phyloP scores from a whole-genome alignment of 176 grass and related monocot species.

The Rhynchospora tenuis region DNA sequence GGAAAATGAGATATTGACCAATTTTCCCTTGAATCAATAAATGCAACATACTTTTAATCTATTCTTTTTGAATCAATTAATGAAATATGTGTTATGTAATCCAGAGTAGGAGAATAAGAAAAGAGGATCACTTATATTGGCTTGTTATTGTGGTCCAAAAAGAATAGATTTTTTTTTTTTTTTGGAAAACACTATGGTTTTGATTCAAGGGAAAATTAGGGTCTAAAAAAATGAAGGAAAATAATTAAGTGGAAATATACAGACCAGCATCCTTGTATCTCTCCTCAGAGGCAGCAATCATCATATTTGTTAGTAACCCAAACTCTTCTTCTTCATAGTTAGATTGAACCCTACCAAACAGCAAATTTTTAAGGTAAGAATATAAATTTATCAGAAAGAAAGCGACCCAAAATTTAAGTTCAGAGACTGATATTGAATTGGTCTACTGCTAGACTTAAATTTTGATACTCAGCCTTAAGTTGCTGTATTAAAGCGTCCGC shows the following conservation, averaged over 20 bases:
- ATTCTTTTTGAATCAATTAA: neutral
- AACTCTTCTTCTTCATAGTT: constrained; percentile 71
- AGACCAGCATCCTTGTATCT: constrained; percentile 95
- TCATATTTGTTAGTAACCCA: constrained; percentile 70
- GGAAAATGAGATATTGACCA: neutral
- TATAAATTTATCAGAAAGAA: neutral
- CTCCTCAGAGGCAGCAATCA: constrained; percentile 79
- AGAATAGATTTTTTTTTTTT: too few species aligned
- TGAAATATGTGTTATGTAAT: too few species aligned
- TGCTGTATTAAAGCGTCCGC: neutral
- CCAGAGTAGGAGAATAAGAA: too few species aligned
- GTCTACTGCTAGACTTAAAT: neutral
- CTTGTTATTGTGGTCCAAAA: too few species aligned
- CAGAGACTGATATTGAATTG: neutral
- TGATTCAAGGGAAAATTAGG: too few species aligned
- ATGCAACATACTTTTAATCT: neutral
- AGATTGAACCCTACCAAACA: constrained; percentile 50
- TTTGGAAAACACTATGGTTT: neutral
- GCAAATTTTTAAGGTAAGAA: neutral
- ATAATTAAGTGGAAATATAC: constrained; percentile 7
- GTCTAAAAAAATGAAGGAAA: neutral
- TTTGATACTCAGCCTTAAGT: neutral
- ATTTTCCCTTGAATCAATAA: neutral
- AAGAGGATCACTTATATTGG: too few species aligned
- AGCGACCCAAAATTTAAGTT: neutral